Base-by-base conservation (phyloP, 306 rosid species). In the Clitoria ternatea region DNA sequence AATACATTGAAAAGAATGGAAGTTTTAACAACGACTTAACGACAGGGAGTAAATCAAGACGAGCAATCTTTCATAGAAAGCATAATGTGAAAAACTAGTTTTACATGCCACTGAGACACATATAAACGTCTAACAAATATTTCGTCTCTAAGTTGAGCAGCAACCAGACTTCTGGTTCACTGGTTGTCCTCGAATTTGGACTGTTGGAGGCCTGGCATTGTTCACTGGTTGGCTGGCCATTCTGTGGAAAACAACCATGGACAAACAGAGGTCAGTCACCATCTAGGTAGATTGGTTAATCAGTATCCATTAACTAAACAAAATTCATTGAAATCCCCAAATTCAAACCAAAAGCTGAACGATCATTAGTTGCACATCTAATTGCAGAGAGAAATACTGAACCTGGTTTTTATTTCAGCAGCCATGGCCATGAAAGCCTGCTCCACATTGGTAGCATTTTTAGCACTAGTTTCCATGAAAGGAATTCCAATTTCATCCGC, bases 211-310 rank as follows among this genome's bases (percentile, higher is more conserved):
- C 85, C 99, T 78, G 15, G 91, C 90, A 63, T 86, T 89, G 90
- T 78, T 91, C 89, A 87, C 79, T 5, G 99, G 99, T 77, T 95
- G 99, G 80, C 90, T 95, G 23, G 99, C 99, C 99, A 95, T 95
- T 89, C 99, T 95, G 81, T 74, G 57, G n/a, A 54, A 32, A 72
- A 69, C 3, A 48, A 61, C 11, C 42, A 60, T 17, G 22, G 5
- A 66, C 69, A 62, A n/a, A 15, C 24, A 52, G 5, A 27, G 11
- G 32, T 55, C 27, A 75, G 15, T 44, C 26, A 74, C 19, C 60
- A 74, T 23, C 60, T 22, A 43, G 52, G 40, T 45, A 52, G 15
- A 61, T 30, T 17, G 1, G 48, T 12, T 40, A 3, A 18, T 30
- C 6, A 29, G 43, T 15, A 54, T 10, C 30, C 60, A 76, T 17